Evolutionary conservation across 106 monocot species (phyloP).

Genomic region (Alisma plantagoaquatica): DNA sequence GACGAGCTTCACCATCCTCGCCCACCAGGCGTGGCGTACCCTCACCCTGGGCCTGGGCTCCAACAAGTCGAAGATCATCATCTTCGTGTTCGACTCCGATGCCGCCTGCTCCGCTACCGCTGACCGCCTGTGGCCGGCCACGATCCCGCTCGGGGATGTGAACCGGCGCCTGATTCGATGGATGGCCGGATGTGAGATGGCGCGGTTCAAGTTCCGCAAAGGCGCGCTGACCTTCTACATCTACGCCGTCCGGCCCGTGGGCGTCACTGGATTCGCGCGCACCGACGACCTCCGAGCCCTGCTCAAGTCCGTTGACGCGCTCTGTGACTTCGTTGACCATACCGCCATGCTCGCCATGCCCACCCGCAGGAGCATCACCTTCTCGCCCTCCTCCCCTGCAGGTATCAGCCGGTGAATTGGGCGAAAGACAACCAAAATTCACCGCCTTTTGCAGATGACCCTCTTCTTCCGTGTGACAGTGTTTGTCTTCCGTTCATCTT

Average conservation of each 20-base stretch:
- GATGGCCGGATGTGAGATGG: constrained; percentile 75
- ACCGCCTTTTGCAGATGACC: no score
- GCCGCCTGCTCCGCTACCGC: constrained; percentile 45
- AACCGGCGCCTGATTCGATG: constrained; percentile 10
- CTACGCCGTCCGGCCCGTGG: constrained; percentile 53
- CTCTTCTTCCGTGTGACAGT: no score
- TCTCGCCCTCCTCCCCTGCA: constrained; percentile 37
- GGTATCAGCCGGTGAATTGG: no score
- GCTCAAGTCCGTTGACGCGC: constrained; percentile 46
- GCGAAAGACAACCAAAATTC: no score
- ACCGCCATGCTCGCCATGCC: constrained; percentile 92
- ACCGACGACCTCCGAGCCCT: constrained; percentile 54
- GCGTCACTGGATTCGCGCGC: constrained; percentile 38
- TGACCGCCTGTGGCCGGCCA: constrained; percentile 44
- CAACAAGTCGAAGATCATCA: constrained; percentile 72
- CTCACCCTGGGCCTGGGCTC: constrained; percentile 93
- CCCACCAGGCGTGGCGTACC: constrained; percentile 87
- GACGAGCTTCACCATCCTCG: constrained; percentile 35
- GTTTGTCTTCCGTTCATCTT: no score
- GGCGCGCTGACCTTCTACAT: constrained; percentile 86
- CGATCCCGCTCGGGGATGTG: constrained; percentile 16
- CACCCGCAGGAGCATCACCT: constrained; percentile 59
- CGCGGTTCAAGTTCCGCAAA: constrained; percentile 88
- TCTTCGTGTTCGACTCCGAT: constrained; percentile 88
- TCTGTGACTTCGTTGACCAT: constrained; percentile 89